phyloP scores from a whole-genome alignment of 176 grass and related monocot species.

The Bothriochloa decipiens region DNA sequence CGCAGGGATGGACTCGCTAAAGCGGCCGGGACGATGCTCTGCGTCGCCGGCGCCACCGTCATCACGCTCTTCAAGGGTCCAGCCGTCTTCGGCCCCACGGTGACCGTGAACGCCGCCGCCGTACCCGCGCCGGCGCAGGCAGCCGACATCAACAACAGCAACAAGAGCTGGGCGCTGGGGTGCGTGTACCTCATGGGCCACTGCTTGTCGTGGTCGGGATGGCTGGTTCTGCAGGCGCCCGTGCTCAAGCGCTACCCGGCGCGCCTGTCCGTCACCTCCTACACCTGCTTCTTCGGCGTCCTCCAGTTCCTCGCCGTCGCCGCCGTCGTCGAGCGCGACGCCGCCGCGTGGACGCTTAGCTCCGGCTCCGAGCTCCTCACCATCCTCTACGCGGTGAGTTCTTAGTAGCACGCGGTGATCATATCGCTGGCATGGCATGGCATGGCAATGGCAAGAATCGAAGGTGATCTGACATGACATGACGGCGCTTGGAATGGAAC shows the following conservation, averaged over 20 bases:
- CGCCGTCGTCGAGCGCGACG: constrained; percentile 1
- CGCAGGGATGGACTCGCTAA: constrained; percentile 81
- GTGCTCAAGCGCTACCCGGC: constrained; percentile 11
- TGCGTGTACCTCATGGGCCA: constrained; percentile 91
- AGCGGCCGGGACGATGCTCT: constrained; percentile 46
- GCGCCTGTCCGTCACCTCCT: not conserved
- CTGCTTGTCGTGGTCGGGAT: constrained; percentile 83
- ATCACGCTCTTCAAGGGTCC: constrained; percentile 5
- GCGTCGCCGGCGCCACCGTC: not conserved
- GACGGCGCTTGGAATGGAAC: not conserved
- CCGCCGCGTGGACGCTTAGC: not conserved
- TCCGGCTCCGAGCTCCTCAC: constrained; percentile 16
- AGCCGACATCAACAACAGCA: not conserved
- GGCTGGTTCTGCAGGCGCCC: constrained; percentile 13
- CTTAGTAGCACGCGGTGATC: too few species aligned
- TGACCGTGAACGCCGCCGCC: not conserved
- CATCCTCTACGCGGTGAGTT: constrained; percentile 37
- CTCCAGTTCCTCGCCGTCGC: constrained; percentile 21
- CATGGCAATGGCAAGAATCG: not conserved
- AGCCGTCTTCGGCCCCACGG: not conserved
- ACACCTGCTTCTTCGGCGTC: constrained; percentile 9
- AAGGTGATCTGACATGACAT: not conserved
- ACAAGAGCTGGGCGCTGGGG: constrained; percentile 85
- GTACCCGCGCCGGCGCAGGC: not conserved
- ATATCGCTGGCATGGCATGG: not conserved